Evolutionary conservation across 805 yeast species (phyloP).

Genomic region (Teunomyces tritomae): DNA sequence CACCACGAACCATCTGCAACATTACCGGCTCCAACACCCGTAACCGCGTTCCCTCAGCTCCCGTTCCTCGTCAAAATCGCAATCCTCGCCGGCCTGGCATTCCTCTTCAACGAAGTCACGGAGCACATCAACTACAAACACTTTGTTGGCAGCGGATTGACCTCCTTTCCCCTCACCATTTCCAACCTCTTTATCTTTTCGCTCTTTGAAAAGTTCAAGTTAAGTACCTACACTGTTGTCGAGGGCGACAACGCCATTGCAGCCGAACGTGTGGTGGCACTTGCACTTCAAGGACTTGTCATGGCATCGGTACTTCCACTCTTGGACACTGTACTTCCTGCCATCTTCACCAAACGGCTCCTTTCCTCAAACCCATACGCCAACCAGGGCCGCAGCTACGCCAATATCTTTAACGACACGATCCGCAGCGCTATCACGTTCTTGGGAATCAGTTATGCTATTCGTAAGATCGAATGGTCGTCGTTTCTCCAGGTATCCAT

Average conservation of each 20-base stretch:
- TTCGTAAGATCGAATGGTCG: constrained; percentile 67
- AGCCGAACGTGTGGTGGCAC: constrained; percentile 20
- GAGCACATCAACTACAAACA: constrained; percentile 52
- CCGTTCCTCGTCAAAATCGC: constrained; percentile 17
- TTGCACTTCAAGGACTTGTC: constrained; percentile 52
- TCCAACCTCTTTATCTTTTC: constrained; percentile 13
- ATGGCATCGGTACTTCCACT: constrained; percentile 56
- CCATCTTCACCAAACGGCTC: constrained; percentile 27
- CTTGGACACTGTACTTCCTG: constrained; percentile 33
- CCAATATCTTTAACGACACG: constrained; percentile 35
- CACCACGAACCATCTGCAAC: constrained; percentile 4
- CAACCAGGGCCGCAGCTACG: constrained; percentile 17
- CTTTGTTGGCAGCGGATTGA: constrained; percentile 37
- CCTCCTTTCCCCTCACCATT: constrained; percentile 16
- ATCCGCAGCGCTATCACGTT: constrained; percentile 53
- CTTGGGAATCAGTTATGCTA: constrained; percentile 68
- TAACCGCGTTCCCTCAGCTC: background rate
- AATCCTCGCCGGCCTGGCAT: constrained; percentile 45
- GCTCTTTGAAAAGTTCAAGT: constrained; percentile 12
- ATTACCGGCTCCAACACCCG: background rate
- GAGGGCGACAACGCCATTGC: constrained; percentile 1
- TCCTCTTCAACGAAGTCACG: constrained; percentile 51
- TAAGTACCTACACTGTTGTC: constrained; percentile 7
- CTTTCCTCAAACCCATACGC: constrained; percentile 41
- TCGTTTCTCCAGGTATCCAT: constrained; percentile 62